A percentile compares a stretch with the other conserved stretches of the same genome.
Evolutionary conservation across 345 rosid genomes (phyloP).

Genomic region (Gossypium mustelinum): DNA sequence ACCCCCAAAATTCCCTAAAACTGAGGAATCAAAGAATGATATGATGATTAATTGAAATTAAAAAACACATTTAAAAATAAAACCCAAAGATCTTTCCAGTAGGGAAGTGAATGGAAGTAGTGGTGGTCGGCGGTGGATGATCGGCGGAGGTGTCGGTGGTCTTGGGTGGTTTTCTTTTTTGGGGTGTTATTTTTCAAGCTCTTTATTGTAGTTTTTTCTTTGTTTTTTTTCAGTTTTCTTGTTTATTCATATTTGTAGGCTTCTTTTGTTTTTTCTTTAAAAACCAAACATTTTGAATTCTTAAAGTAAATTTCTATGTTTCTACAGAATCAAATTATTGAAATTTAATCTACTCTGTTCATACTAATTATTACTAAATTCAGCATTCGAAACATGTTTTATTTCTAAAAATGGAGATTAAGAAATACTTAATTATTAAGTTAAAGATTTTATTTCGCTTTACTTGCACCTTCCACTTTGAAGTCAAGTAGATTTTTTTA

Average conservation of each 20-base stretch:
- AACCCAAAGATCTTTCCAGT: not conserved
- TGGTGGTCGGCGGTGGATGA: conserved; percentile 38
- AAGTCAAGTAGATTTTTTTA: too few species aligned
- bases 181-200: conserved; percentile 2
- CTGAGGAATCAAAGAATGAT: conserved; percentile 8
- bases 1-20: not conserved
- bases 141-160: conserved; percentile 32
- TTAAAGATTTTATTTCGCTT: too few species aligned
- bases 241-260: too few species aligned
- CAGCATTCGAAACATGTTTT: too few species aligned
- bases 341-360: too few species aligned
- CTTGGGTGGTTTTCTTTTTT: not conserved
- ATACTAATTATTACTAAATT: too few species aligned
- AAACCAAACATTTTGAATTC: not conserved
- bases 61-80: not conserved
- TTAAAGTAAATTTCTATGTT: not conserved
- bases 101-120: not conserved
- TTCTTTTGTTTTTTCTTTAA: not conserved
- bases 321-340: not conserved
- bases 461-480: too few species aligned
- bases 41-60: conserved; percentile 19
- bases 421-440: too few species aligned
- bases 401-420: too few species aligned
- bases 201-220: too few species aligned
- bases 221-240: too few species aligned